Conservation (phyloP, 148 eudicot species). For the Euryodendron excelsum region DNA sequence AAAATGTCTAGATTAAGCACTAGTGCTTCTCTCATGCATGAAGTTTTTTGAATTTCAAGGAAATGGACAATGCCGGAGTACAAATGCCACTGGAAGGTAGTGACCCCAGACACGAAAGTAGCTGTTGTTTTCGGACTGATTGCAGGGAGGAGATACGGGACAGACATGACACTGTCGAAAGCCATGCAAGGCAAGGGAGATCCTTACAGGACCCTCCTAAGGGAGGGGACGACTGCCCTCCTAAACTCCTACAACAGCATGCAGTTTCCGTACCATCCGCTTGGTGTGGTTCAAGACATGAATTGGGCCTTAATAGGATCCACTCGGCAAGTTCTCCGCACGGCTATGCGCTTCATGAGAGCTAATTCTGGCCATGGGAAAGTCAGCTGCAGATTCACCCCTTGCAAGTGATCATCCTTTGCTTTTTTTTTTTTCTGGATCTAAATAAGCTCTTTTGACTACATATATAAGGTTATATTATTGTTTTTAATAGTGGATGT, state of each 20-base stretch:
- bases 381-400: constrained; percentile 48
- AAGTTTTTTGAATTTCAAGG: constrained; percentile 28
- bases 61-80: constrained; percentile 72
- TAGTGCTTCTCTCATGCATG: too few relatives aligned
- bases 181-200: constrained; percentile 71
- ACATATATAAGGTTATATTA: too few relatives aligned
- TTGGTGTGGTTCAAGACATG: constrained; percentile 41
- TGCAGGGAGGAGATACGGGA: constrained; percentile 63
- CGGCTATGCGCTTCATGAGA: constrained; percentile 66
- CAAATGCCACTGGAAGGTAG: constrained; percentile 77
- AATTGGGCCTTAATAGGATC: constrained; percentile 59
- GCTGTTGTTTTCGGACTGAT: constrained; percentile 62
- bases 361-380: constrained; percentile 67
- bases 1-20: too few relatives aligned
- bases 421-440: too few relatives aligned
- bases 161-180: constrained; percentile 43
- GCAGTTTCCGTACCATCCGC: constrained; percentile 59
- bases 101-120: constrained; percentile 62
- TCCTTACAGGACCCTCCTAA: constrained; percentile 74
- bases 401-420: constrained; percentile 53
- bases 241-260: constrained; percentile 74
- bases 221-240: constrained; percentile 78
- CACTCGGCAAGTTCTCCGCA: constrained; percentile 45
- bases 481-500: too few relatives aligned
- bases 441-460: too few relatives aligned